Percentiles rank a stretch among this genome's conserved stretches.
phyloP scores from a whole-genome alignment of 257 asterid species.

The Leonotis leonurus region DNA sequence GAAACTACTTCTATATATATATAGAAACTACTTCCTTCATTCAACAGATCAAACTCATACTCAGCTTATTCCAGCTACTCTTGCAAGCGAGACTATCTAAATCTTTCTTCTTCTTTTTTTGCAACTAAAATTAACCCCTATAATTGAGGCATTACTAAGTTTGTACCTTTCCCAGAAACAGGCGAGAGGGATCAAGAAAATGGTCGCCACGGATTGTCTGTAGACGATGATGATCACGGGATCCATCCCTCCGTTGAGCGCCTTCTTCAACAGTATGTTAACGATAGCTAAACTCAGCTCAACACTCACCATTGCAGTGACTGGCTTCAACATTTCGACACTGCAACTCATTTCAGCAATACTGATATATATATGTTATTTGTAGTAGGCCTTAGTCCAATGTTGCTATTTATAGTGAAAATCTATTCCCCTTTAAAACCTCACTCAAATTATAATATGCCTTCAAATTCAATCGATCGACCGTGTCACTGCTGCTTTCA shows the following conservation, averaged over 20 bases:
- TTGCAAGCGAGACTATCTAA: conserved; percentile 14
- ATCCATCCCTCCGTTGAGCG: conserved; percentile 40
- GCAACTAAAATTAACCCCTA: background rate
- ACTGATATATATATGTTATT: background rate
- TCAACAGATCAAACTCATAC: conserved; percentile 32
- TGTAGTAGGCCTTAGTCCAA: no score
- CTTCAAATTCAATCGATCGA: conserved; percentile 6
- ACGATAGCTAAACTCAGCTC: conserved; percentile 34
- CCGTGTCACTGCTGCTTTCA: no score
- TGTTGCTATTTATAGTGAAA: no score
- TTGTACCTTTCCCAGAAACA: conserved; percentile 48
- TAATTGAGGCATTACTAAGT: no score
- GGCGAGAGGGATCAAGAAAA: conserved; percentile 54
- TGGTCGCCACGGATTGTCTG: conserved; percentile 38
- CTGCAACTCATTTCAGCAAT: no score
- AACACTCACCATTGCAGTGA: conserved; percentile 38
- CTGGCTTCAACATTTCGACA: conserved; percentile 28
- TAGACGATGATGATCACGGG: conserved; percentile 34
- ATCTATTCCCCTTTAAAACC: background rate
- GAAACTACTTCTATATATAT: no score
- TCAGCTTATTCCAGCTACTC: conserved; percentile 50
- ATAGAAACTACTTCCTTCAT: no score
- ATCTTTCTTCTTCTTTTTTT: background rate
- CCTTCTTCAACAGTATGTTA: conserved; percentile 44
- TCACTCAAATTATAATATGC: background rate